Base-by-base conservation (phyloP, 2,329 filamentous ascomycete species). In the Clonostachys solani region DNA sequence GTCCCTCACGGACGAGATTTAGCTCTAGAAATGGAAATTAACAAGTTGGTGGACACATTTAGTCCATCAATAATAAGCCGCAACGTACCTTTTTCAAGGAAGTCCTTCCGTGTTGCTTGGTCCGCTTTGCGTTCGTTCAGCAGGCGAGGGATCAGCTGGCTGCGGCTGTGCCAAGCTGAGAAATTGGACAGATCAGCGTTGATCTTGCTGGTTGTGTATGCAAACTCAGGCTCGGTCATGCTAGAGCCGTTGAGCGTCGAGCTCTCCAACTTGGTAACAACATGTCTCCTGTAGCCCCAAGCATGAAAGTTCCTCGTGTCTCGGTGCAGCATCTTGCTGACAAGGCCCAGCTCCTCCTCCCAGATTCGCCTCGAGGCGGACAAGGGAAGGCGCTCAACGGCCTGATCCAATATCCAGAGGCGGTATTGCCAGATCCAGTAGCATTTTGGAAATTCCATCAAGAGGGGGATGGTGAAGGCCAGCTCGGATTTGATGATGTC, bases 361-460 rank as follows among this genome's bases (percentile, higher is more conserved):
- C 94, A 99, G 44, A 96, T 74, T 37, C 74, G 68, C 18, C 79
- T 76, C 3, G 89, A 81, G 15, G 71, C 61, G 0, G 71, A 48
- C 2, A 67, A 52, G 3, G 82, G 77, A 10, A 96, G 73, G 16
- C 84, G 73, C 12, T 74, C 63, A 42, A 86, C 87, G 34, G 84
- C 84, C 63, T 89, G 81, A 47, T 85, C 73, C 13, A 99, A 74
- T 4, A 92, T 73, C 92, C 94, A 99, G 42, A 86, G 69, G 29
- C 94, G 85, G 67, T 96, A 92, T 57, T 96, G 95, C 94, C 94
- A 99, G 60, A 99, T 92, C 92, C 94, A 97, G 72, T 99, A 99
- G 75, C 94, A 97, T 66, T 99, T 99, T 7, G 94, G 94, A 54
- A 83, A 92, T 54, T 90, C 83, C 53, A 89, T 78, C 44, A 99